phyloP scores from a whole-genome alignment of 495 filamentous ascomycete species.

The Podospora pseudocomata region DNA sequence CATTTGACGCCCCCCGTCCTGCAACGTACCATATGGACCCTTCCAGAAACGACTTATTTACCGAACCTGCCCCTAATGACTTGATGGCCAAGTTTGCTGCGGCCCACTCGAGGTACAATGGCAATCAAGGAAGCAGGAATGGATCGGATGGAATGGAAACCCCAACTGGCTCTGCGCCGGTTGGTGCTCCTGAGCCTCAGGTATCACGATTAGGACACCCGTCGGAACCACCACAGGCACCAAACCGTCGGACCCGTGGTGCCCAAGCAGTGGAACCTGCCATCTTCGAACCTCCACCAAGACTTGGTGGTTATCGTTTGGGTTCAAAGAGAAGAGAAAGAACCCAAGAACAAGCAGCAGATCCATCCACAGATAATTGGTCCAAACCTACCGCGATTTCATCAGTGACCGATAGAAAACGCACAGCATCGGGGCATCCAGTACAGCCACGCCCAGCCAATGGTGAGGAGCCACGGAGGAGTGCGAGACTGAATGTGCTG shows the following conservation, averaged over 20 bases:
- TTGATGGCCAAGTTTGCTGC: conserved; percentile 42
- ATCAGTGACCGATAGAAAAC: conserved; percentile 61
- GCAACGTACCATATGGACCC: conserved; percentile 35
- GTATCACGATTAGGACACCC: conserved; percentile 29
- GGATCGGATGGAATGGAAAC: conserved; percentile 40
- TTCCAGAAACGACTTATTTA: conserved; percentile 31
- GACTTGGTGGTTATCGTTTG: conserved; percentile 55
- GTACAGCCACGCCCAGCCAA: conserved; percentile 56
- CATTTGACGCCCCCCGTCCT: conserved; percentile 40
- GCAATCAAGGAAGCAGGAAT: conserved; percentile 17
- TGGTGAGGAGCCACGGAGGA: conserved; percentile 68
- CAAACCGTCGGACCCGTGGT: conserved; percentile 57
- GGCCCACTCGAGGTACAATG: conserved; percentile 36
- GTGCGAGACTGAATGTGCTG: conserved; percentile 65
- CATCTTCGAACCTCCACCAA: conserved; percentile 61
- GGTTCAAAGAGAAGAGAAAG: conserved; percentile 48
- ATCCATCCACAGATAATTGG: conserved; percentile 23
- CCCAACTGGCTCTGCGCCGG: conserved; percentile 29
- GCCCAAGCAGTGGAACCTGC: conserved; percentile 51
- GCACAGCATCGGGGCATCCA: conserved; percentile 79
- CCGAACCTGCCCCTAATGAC: conserved; percentile 39
- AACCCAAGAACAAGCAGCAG: conserved; percentile 30
- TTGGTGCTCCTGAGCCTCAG: conserved; percentile 30
- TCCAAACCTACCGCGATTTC: conserved; percentile 26
- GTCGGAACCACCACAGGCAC: conserved; percentile 65